phyloP scores from a whole-genome alignment of 495 filamentous ascomycete species.

The Podospora australis region DNA sequence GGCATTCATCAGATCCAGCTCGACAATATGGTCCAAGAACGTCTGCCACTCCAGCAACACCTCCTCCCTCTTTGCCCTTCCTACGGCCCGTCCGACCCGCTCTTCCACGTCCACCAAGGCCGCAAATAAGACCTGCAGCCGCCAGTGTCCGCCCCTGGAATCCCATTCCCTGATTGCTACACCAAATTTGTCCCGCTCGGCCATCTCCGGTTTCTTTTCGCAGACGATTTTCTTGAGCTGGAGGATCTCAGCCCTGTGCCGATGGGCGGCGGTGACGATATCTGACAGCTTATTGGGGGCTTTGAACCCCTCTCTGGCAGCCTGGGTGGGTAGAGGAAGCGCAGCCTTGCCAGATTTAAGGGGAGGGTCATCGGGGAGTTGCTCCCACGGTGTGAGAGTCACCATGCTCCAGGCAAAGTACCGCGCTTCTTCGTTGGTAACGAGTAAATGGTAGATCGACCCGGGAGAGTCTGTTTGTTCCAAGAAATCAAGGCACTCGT shows the following conservation, averaged over 20 bases:
- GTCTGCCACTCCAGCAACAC: slow-evolving; percentile 44
- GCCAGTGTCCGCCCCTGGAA: slow-evolving; percentile 56
- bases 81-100: slow-evolving; percentile 21
- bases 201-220: slow-evolving; percentile 27
- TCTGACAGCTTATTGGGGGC: slow-evolving; percentile 64
- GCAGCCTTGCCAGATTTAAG: slow-evolving; percentile 38
- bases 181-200: slow-evolving; percentile 50
- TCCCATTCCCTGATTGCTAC: slow-evolving; percentile 77
- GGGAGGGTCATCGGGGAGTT: slow-evolving; percentile 40
- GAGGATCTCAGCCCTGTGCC: slow-evolving; percentile 53
- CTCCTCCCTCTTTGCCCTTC: slow-evolving; percentile 17
- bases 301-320: slow-evolving; percentile 71
- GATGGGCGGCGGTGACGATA: slow-evolving; percentile 57
- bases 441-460: slow-evolving; percentile 47
- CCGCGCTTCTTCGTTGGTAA: slow-evolving; percentile 50
- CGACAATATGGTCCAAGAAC: slow-evolving; percentile 50
- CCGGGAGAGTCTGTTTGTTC: slow-evolving; percentile 41
- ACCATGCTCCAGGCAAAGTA: slow-evolving; percentile 73
- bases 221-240: slow-evolving; percentile 47
- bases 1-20: slow-evolving; percentile 45
- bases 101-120: slow-evolving; percentile 59
- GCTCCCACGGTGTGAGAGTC: slow-evolving; percentile 69
- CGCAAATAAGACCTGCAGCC: slow-evolving; percentile 62
- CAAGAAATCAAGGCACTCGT: slow-evolving; percentile 43
- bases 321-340: slow-evolving; percentile 45